phyloP scores from a whole-genome alignment of 2,329 filamentous ascomycete genomes.

The Botryotinia convoluta region DNA sequence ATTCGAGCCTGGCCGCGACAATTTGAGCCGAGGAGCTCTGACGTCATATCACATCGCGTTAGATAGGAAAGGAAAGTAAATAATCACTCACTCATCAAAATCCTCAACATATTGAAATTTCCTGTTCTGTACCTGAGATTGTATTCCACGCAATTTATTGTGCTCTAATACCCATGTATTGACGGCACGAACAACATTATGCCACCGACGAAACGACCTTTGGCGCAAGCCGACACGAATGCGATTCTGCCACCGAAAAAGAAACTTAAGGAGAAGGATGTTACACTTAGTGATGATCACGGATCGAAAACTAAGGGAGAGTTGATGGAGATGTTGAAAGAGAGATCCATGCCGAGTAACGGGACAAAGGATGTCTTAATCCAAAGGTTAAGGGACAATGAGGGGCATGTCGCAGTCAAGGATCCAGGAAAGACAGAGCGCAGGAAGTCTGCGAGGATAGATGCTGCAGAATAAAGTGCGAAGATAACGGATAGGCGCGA shows the following conservation, averaged over 20 bases:
- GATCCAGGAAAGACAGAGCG: background rate
- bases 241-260: background rate
- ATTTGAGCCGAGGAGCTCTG: background rate
- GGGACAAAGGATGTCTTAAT: slow-evolving; percentile 4
- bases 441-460: slow-evolving; percentile 6
- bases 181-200: background rate
- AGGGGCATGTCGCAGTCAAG: background rate
- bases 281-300: background rate
- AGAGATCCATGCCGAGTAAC: background rate
- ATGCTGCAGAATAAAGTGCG: background rate
- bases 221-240: slow-evolving; percentile 6
- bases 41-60: slow-evolving; percentile 1
- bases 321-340: background rate
- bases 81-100: too few species aligned
- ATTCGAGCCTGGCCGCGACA: background rate
- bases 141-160: background rate
- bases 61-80: background rate
- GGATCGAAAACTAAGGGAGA: background rate
- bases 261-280: background rate
- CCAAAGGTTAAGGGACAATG: background rate
- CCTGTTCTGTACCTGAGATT: background rate
- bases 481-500: background rate
- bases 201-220: background rate
- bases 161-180: background rate
- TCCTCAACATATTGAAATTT: background rate